Evolutionary conservation across 2,329 filamentous ascomycete species (phyloP), one percentile per base, ranked within the genome.

Genomic region (Aspergillus ruber): DNA sequence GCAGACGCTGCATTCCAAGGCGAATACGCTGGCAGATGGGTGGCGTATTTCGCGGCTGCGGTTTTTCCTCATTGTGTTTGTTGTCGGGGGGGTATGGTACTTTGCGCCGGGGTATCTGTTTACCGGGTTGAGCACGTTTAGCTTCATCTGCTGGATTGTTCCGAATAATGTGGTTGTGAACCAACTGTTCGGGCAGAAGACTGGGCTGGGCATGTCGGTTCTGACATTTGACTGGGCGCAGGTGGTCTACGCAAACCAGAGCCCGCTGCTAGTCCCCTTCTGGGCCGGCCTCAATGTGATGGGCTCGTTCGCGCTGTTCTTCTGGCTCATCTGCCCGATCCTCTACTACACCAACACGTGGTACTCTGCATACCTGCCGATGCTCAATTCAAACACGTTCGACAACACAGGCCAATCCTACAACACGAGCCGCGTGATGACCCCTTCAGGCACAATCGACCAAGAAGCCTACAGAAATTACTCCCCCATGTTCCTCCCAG

Each of bases 221-320:
- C 77, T 89, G 48, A 88, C 85, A 0, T 86, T 88, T 57, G 85
- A 88, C 69, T 88, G 85, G 84, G 83, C 83, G 3, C 83, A 87
- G 60, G 77, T 88, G 39, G 76, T 84, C 10, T 85, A 82, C 51
- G 87, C 80, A 45, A 74, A 86, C 40, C 79, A 81, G 17, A 85
- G 82, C 12, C 84, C 84, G 13, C 69, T 88, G 10, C 79, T 87
- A 42, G 81, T 84, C 3, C 84, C 84, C 8, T 87, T 66, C 47
- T 72, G 60, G 67, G 68, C 59, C 27, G 66, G 60, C 5, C 51
- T 60, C 4, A 74, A 74, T 48, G 70, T 73, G 5, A 72, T 74
- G 54, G 65, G 62, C 7, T 71, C 70, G 1, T 73, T 73, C 47
- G 66, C 62, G 0, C 56, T 72, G 41, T 71, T 71, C 49, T 74